A percentile compares a stretch with the other conserved stretches of the same genome.
These are phyloP conservation scores for Aureococcus anophagefferens DNA, from an alignment of 108 stramenopile species.

Conservation along the genomic window DNA sequence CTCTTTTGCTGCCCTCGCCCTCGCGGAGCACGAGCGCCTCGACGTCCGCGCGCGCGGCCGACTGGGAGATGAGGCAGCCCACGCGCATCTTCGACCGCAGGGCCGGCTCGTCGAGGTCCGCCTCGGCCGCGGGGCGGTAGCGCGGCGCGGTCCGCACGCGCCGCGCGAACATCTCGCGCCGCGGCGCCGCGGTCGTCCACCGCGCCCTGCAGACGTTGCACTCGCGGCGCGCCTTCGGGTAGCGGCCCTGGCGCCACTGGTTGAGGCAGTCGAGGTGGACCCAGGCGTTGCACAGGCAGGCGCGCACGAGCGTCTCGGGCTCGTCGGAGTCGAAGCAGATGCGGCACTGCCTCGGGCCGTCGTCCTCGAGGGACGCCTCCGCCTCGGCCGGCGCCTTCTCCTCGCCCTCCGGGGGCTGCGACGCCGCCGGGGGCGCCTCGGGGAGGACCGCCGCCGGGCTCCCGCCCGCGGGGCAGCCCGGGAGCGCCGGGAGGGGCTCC, in stretches of 20 bases:
- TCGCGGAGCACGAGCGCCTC: no score
- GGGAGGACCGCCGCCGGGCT: no score
- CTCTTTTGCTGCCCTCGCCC: no score
- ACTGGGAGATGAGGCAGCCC: background rate
- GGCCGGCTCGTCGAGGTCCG: background rate
- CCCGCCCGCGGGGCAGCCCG: no score
- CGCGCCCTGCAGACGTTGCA: background rate
- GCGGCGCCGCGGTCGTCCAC: background rate
- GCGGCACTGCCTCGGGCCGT: no score
- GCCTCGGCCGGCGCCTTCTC: no score
- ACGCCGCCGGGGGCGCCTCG: no score
- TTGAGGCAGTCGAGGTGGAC: background rate
- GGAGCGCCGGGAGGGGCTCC: no score
- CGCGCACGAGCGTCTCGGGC: background rate
- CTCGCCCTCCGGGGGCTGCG: no score
- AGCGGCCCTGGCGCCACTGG: background rate
- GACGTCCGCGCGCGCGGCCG: background rate
- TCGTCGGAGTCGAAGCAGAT: background rate
- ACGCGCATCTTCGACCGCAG: background rate
- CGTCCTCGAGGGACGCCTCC: no score
- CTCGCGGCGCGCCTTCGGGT: background rate
- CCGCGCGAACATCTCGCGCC: background rate
- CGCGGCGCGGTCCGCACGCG: background rate
- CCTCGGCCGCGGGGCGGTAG: background rate
- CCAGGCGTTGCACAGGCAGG: background rate